Evolutionary conservation across 352 stramenopile species (phyloP).

Genomic region (Globisporangium acanthophoron): DNA sequence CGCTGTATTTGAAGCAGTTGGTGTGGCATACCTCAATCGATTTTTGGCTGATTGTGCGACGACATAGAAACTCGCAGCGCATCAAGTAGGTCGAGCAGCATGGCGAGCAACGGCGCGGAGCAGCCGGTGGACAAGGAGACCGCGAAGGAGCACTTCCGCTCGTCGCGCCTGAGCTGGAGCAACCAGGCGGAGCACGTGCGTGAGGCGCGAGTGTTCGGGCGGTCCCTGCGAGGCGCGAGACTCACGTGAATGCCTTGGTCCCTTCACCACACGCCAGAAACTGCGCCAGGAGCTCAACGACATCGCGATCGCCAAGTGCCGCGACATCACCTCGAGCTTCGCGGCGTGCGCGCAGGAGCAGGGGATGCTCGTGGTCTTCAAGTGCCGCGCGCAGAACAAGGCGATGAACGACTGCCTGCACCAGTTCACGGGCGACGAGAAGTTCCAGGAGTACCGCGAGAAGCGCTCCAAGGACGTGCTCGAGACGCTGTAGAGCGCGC

Average conservation of each 20-base stretch:
- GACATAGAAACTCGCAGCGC: conserved; percentile 8
- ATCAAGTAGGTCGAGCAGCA: neutral
- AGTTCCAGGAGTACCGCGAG: conserved; percentile 65
- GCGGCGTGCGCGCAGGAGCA: conserved; percentile 62
- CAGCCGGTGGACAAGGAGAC: conserved; percentile 64
- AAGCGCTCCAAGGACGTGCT: conserved; percentile 54
- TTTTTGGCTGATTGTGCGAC: conserved; percentile 3
- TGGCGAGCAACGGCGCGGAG: conserved; percentile 22
- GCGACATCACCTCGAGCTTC: conserved; percentile 45
- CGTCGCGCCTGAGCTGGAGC: conserved; percentile 74
- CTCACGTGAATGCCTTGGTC: too few relatives aligned
- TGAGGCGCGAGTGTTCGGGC: neutral
- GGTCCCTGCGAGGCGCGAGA: too few relatives aligned
- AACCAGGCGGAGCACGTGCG: conserved; percentile 78
- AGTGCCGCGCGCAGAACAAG: conserved; percentile 66
- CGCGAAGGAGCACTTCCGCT: conserved; percentile 64
- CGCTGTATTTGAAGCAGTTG: neutral
- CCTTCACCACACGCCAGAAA: conserved; percentile 31
- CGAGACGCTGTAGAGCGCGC: conserved; percentile 9
- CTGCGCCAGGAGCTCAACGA: conserved; percentile 77
- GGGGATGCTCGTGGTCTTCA: conserved; percentile 65
- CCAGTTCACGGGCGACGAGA: conserved; percentile 71
- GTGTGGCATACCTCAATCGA: neutral
- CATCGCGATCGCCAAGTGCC: conserved; percentile 79
- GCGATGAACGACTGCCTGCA: conserved; percentile 79